phyloP scores from a whole-genome alignment of 176 grass and related monocot genomes.

The Oryza coarctata region DNA sequence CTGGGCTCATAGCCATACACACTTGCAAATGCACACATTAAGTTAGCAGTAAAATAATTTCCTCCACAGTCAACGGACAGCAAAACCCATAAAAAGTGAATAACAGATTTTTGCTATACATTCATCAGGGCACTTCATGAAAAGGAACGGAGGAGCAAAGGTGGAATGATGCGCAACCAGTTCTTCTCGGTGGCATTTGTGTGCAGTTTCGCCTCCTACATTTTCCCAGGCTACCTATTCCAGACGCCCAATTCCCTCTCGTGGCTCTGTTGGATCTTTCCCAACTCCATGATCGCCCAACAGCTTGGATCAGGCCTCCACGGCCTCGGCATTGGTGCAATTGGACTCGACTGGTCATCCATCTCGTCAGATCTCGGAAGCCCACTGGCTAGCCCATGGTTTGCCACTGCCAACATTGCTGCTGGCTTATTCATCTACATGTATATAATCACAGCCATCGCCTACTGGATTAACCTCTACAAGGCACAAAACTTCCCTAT shows the following conservation, averaged over 20 bases:
- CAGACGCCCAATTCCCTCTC: slow-evolving; percentile 92
- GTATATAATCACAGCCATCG: slow-evolving; percentile 68
- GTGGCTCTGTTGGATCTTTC: slow-evolving; percentile 93
- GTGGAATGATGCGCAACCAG: slow-evolving; percentile 70
- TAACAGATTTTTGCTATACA: neutral
- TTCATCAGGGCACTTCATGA: slow-evolving; percentile 65
- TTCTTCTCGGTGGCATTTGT: slow-evolving; percentile 83
- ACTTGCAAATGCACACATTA: neutral
- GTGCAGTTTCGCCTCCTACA: slow-evolving; percentile 82
- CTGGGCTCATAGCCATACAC: neutral
- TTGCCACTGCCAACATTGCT: slow-evolving; percentile 85
- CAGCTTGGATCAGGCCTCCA: slow-evolving; percentile 79
- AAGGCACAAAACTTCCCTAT: slow-evolving; percentile 77
- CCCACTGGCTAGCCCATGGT: slow-evolving; percentile 95
- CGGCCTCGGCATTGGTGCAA: slow-evolving; percentile 70
- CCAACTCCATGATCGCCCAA: slow-evolving; percentile 68
- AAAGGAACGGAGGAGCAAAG: slow-evolving; percentile 60
- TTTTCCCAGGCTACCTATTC: slow-evolving; percentile 87
- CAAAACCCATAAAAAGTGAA: neutral
- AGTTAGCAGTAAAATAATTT: neutral
- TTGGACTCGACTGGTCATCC: slow-evolving; percentile 81
- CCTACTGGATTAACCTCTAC: slow-evolving; percentile 81
- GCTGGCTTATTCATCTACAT: slow-evolving; percentile 70
- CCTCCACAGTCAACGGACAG: neutral
- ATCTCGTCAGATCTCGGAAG: slow-evolving; percentile 81